Conservation (phyloP, 78 protist species). For the Creolimax fragrantissima region DNA sequence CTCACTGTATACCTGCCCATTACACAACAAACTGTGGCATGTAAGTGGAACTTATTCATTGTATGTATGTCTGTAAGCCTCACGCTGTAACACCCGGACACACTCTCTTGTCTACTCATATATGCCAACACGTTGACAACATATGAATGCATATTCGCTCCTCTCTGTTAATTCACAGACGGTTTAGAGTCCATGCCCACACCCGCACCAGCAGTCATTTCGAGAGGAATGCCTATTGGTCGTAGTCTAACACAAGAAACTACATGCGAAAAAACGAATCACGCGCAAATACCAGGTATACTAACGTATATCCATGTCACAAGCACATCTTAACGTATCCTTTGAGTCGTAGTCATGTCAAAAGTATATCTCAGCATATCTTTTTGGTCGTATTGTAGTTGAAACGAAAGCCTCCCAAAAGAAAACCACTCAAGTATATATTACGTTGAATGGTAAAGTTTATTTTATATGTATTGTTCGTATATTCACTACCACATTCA, state of each 20-base stretch:
- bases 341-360: too few relatives aligned
- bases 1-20: background rate
- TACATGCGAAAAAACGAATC: too few relatives aligned
- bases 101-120: background rate
- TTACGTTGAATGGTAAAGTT: background rate
- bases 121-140: background rate
- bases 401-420: too few relatives aligned
- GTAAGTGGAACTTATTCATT: background rate
- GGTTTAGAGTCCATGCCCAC: background rate
- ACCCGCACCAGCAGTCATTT: background rate
- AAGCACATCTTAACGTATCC: too few relatives aligned
- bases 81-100: background rate
- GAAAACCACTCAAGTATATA: too few relatives aligned
- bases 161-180: background rate
- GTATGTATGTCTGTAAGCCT: background rate
- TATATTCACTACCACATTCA: background rate
- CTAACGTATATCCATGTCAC: too few relatives aligned
- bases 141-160: background rate
- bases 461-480: background rate
- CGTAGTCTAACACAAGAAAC: too few relatives aligned
- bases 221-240: background rate
- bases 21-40: background rate
- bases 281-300: too few relatives aligned
- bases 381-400: too few relatives aligned
- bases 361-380: too few relatives aligned